Percentiles rank a stretch among this genome's conserved stretches.
Conservation (phyloP, 1,284 basidiomycete species). For the Apiotrichum veenhuisii region DNA sequence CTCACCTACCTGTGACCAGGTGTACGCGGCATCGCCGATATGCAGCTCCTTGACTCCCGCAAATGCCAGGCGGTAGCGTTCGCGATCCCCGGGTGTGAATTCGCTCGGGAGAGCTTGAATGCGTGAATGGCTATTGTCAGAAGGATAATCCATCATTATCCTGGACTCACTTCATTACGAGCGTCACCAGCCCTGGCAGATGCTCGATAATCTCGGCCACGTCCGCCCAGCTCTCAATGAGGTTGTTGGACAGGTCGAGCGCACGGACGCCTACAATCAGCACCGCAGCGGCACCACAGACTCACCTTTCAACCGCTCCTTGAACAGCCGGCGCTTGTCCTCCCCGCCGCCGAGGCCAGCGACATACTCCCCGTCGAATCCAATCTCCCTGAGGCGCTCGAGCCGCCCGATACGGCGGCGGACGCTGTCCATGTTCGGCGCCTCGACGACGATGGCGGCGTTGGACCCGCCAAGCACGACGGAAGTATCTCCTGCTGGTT, state of each 20-base stretch:
- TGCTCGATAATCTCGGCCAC: constrained; percentile 64
- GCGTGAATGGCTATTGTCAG: constrained; percentile 49
- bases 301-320: constrained; percentile 32
- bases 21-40: constrained; percentile 67
- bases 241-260: constrained; percentile 75
- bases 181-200: constrained; percentile 61
- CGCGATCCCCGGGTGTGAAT: constrained; percentile 23
- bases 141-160: background rate
- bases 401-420: constrained; percentile 65
- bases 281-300: constrained; percentile 1
- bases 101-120: constrained; percentile 58
- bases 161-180: constrained; percentile 68
- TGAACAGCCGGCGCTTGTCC: constrained; percentile 20
- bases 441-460: constrained; percentile 78
- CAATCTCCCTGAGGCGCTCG: constrained; percentile 67
- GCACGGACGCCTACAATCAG: constrained; percentile 62
- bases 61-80: constrained; percentile 54
- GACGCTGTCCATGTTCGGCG: constrained; percentile 75
- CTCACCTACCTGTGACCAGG: constrained; percentile 62
- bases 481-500: background rate
- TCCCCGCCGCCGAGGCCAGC: constrained; percentile 55
- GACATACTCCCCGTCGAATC: constrained; percentile 67
- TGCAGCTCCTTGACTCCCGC: constrained; percentile 61
- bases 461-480: constrained; percentile 75
- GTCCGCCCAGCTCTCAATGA: constrained; percentile 68